A percentile compares a stretch with the other conserved stretches of the same genome.
Evolutionary conservation across 2,329 filamentous ascomycete genomes (phyloP).

Genomic region (Botryotinia convoluta): DNA sequence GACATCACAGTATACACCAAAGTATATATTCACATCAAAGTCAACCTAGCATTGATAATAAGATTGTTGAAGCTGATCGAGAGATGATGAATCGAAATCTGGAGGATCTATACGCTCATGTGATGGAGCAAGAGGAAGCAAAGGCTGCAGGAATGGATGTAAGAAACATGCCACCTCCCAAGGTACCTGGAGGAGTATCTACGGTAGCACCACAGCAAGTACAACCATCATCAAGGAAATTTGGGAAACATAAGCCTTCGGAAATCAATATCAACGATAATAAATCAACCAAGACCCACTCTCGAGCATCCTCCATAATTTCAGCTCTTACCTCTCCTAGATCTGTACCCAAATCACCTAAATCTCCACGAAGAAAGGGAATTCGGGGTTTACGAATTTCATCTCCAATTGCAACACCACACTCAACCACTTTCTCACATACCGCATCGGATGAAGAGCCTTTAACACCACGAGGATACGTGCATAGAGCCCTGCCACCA

Average conservation of each 20-base stretch:
- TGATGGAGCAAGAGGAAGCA: constrained; percentile 82
- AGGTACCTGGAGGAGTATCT: constrained; percentile 31
- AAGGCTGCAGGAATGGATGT: constrained; percentile 56
- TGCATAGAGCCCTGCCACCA: constrained; percentile 56
- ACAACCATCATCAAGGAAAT: constrained; percentile 43
- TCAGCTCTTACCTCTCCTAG: constrained; percentile 55
- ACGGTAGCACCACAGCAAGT: constrained; percentile 35
- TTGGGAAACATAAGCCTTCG: constrained; percentile 46
- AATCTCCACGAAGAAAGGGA: constrained; percentile 42
- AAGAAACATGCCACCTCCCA: constrained; percentile 42
- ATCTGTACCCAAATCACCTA: neutral
- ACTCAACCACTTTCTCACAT: constrained; percentile 58
- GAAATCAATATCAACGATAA: constrained; percentile 43
- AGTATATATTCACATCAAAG: constrained; percentile 19
- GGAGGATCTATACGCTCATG: constrained; percentile 86
- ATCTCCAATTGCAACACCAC: constrained; percentile 63
- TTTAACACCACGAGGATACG: constrained; percentile 58
- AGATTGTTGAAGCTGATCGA: constrained; percentile 71
- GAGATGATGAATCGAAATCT: constrained; percentile 77
- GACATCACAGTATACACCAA: constrained; percentile 21
- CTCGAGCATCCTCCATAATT: constrained; percentile 57
- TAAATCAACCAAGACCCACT: constrained; percentile 47
- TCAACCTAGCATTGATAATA: constrained; percentile 62
- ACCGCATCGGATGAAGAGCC: constrained; percentile 53
- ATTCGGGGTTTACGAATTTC: constrained; percentile 57